These are phyloP conservation scores for Dioszegia aurantiaca DNA, from an alignment of 768 basidiomycete genomes.

Conservation along the genomic window DNA sequence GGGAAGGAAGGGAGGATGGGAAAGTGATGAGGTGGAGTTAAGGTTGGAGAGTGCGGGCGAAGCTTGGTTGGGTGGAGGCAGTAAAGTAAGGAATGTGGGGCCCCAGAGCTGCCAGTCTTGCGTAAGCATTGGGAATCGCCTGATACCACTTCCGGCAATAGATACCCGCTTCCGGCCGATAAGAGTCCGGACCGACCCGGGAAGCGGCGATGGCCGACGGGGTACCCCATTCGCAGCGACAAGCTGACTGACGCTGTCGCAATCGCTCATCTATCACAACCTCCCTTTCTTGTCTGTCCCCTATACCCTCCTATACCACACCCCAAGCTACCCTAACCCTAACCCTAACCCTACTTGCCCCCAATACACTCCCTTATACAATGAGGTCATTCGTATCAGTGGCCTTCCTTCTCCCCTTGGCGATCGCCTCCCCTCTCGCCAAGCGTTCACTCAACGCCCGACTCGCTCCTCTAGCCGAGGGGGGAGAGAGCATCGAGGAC, in stretches of 20 bases:
- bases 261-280: constrained; percentile 2
- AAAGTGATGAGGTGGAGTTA: background rate
- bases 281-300: constrained; percentile 8
- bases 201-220: constrained; percentile 6
- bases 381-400: constrained; percentile 32
- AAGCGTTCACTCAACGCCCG: constrained; percentile 7
- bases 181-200: background rate
- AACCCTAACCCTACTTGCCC: constrained; percentile 9
- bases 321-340: constrained; percentile 10
- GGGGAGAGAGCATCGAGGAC: constrained; percentile 56
- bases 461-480: constrained; percentile 45
- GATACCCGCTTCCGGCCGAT: constrained; percentile 1
- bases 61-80: background rate
- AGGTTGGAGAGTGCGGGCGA: background rate
- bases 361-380: constrained; percentile 11
- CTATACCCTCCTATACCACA: background rate
- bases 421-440: constrained; percentile 38
- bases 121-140: background rate
- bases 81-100: constrained; percentile 4
- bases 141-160: background rate
- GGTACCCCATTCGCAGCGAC: too few relatives aligned
- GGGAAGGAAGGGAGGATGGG: constrained; percentile 2
- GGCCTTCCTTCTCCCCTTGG: constrained; percentile 30
- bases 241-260: background rate
- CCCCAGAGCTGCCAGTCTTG: background rate